phyloP scores from a whole-genome alignment of 331 rosid genomes.

The Erythrophleum ivorense region DNA sequence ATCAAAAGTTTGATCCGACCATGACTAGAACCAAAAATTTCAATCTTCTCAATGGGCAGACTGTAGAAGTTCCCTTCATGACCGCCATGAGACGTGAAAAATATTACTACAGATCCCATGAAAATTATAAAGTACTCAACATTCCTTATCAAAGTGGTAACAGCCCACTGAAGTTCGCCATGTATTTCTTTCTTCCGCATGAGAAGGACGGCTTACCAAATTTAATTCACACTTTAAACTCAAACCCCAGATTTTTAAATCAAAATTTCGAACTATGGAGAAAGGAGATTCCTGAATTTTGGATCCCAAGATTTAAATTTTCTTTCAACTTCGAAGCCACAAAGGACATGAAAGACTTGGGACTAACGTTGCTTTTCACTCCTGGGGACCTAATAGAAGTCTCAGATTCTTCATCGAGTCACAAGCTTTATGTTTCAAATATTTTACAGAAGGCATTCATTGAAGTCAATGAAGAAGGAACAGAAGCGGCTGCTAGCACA shows the following conservation, averaged over 20 bases:
- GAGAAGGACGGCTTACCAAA: constrained; percentile 12
- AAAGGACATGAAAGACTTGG: not conserved
- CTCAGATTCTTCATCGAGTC: not conserved
- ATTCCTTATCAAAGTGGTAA: constrained; percentile 39
- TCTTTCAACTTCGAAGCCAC: not conserved
- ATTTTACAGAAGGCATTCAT: constrained; percentile 18
- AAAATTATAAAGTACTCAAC: constrained; percentile 17
- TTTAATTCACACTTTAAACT: not conserved
- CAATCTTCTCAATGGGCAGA: constrained; percentile 32
- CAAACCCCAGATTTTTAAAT: not conserved
- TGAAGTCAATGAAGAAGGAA: constrained; percentile 40
- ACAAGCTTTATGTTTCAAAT: not conserved
- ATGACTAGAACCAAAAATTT: not conserved
- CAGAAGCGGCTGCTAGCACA: not conserved
- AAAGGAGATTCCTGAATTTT: not conserved
- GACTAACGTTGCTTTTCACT: constrained; percentile 9
- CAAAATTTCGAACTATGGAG: not conserved
- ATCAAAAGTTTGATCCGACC: constrained; percentile 1
- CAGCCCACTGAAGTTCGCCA: constrained; percentile 9
- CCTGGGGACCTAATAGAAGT: constrained; percentile 16
- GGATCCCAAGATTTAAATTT: constrained; percentile 35
- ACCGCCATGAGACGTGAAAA: not conserved
- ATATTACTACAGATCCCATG: constrained; percentile 12
- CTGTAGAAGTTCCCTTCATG: constrained; percentile 35
- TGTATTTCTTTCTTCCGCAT: constrained; percentile 41